phyloP scores from a whole-genome alignment of 2,329 filamentous ascomycete genomes.

The Cercospora sp. region DNA sequence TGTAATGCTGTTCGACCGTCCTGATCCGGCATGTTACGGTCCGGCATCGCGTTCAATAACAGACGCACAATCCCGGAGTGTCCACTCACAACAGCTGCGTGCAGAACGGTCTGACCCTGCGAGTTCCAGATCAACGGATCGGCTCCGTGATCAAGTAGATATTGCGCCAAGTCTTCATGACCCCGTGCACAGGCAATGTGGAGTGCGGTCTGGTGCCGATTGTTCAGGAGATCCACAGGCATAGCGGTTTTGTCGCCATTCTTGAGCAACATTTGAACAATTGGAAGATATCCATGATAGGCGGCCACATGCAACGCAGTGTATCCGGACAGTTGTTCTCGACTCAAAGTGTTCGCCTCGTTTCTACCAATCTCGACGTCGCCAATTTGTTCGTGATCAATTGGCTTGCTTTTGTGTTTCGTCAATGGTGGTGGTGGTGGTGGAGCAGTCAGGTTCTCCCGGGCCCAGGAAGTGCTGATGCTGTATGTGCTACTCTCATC shows the following conservation, averaged over 20 bases:
- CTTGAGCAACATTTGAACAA: background rate
- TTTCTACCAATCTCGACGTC: background rate
- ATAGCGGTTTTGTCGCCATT: background rate
- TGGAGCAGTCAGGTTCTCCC: background rate
- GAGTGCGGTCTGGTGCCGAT: background rate
- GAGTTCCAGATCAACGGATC: background rate
- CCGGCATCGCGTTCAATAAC: background rate
- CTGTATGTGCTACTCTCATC: background rate
- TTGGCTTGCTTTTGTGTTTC: background rate
- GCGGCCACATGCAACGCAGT: background rate
- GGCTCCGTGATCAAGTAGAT: background rate
- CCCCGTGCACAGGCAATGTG: background rate
- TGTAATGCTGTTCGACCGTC: background rate
- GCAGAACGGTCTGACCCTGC: background rate
- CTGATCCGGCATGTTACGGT: background rate
- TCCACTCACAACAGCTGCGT: background rate
- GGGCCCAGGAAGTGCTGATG: background rate
- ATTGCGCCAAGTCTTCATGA: background rate
- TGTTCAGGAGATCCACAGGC: background rate
- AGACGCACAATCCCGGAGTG: background rate
- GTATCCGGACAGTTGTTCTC: background rate
- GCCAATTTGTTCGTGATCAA: background rate
- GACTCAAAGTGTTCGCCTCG: background rate
- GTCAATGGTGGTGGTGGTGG: background rate
- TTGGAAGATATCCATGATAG: background rate